Percentiles rank a stretch among this genome's conserved stretches.
phyloP scores from a whole-genome alignment of 1,139 yeast genomes.

The Yamadazyma triangularis region DNA sequence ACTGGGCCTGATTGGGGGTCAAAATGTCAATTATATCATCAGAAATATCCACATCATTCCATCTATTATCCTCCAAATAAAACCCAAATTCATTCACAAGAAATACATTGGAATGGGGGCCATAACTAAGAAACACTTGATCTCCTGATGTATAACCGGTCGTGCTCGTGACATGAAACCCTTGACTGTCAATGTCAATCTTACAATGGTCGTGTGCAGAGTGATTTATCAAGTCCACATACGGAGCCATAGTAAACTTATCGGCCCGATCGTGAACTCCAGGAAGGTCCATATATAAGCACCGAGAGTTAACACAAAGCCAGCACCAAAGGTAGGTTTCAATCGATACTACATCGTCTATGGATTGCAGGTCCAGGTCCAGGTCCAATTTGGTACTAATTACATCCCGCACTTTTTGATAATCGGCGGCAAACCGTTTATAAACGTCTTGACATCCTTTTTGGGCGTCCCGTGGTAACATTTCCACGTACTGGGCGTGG shows the following conservation, averaged over 20 bases:
- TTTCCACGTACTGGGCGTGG: conserved; percentile 21
- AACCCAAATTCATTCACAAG: conserved; percentile 87
- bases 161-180: conserved; percentile 49
- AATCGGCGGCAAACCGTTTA: conserved; percentile 36
- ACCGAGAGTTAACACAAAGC: conserved; percentile 88
- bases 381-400: conserved; percentile 14
- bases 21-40: conserved; percentile 32
- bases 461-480: conserved; percentile 38
- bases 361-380: neutral
- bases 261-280: conserved; percentile 46
- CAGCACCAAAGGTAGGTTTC: conserved; percentile 60
- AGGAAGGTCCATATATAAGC: conserved; percentile 73
- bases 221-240: conserved; percentile 85
- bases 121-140: conserved; percentile 74
- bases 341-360: conserved; percentile 10
- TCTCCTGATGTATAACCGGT: conserved; percentile 36
- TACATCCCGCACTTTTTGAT: conserved; percentile 19
- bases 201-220: conserved; percentile 50
- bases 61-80: conserved; percentile 47
- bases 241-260: conserved; percentile 88
- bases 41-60: conserved; percentile 71
- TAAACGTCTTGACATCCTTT: conserved; percentile 32
- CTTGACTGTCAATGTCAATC: conserved; percentile 41
- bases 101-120: conserved; percentile 82
- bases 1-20: conserved; percentile 34